Conservation (phyloP, 139 green algal species). For the Chlorella sorokiniana region DNA sequence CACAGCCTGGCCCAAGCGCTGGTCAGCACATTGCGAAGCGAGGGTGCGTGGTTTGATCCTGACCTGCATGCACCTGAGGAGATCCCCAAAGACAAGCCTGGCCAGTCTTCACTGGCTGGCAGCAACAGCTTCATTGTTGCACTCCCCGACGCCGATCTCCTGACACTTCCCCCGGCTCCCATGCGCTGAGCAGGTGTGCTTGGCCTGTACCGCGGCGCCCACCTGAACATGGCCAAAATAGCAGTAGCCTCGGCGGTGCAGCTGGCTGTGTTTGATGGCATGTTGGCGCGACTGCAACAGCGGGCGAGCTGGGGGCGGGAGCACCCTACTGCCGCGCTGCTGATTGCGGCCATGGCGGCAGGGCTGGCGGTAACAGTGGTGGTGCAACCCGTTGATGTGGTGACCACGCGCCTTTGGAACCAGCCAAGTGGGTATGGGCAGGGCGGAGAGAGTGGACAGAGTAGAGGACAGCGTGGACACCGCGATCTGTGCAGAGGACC, state of each 20-base stretch:
- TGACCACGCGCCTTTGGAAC: slow-evolving; percentile 31
- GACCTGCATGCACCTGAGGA: no score
- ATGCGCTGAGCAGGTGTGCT: neutral
- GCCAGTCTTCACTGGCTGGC: no score
- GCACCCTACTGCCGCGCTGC: neutral
- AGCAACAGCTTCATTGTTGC: no score
- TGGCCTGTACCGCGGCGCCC: slow-evolving; percentile 22
- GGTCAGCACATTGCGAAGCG: neutral
- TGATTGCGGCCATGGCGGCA: slow-evolving; percentile 5
- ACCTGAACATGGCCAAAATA: slow-evolving; percentile 24
- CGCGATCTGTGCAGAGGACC: no score
- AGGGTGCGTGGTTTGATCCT: slow-evolving; percentile 1
- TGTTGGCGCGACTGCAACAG: neutral
- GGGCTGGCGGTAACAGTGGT: slow-evolving; percentile 27
- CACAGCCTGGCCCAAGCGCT: slow-evolving; percentile 3
- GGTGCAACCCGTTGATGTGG: slow-evolving; percentile 20
- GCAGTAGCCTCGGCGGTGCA: slow-evolving; percentile 24
- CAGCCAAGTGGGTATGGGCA: slow-evolving; percentile 7
- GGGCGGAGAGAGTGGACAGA: neutral
- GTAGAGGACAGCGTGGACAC: neutral
- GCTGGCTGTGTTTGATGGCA: slow-evolving; percentile 31
- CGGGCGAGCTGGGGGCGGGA: neutral
- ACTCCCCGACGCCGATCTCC: neutral
- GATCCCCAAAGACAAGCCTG: no score
- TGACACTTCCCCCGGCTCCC: neutral